Base-by-base conservation (phyloP, 345 rosid species). In the Angophora floribunda region DNA sequence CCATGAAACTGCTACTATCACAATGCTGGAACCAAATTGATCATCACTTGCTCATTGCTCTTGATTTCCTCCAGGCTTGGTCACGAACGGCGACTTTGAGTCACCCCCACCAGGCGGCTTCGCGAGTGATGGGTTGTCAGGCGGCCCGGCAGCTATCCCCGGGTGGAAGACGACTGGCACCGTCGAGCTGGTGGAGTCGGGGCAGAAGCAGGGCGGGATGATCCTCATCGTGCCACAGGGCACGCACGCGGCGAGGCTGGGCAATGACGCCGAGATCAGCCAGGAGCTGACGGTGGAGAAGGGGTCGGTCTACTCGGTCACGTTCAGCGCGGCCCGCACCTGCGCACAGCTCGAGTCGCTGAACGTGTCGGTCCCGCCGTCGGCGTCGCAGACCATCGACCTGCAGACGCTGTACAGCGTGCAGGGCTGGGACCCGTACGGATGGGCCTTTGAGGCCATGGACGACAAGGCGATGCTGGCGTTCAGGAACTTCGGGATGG, bases 251-350 rank as follows among this genome's bases (percentile, higher is more conserved):
- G 96, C 94, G 50, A 88, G 98, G 90, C 90, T 98, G 91, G 99
- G 99, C 14, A 97, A 98, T 87, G 99, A 98, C 80, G 99, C 99
- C 2, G 96, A 95, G 95, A 94, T 98, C 93, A 95, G 97, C 91
- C 99, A 98, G 86, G 98, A 97, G 24, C 87, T 98, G 51, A 87
- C 92, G 89, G 97, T 98, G n/a, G 98, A 97, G 90, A 98, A 96
- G 88, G 99, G 99, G 4, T 91, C 94, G 14, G 85, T 91, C 1
- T 98, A 98, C 91, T 95, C 99, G 1, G 95, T 98, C 28, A 96
- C 99, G 47, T 97, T 98, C 91, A 96, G 99, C n/a, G 99, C 99
- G 28, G 98, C 99, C 13, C 98, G 99, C 92, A 98, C 99, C 82
- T 98, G 99, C 90, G 99, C 99, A 1, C 99, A 97, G 93, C 93